Percentiles rank a stretch among this genome's conserved stretches.
Evolutionary conservation across 805 yeast species (phyloP).

Genomic region (Debaryomyces prosopidis): DNA sequence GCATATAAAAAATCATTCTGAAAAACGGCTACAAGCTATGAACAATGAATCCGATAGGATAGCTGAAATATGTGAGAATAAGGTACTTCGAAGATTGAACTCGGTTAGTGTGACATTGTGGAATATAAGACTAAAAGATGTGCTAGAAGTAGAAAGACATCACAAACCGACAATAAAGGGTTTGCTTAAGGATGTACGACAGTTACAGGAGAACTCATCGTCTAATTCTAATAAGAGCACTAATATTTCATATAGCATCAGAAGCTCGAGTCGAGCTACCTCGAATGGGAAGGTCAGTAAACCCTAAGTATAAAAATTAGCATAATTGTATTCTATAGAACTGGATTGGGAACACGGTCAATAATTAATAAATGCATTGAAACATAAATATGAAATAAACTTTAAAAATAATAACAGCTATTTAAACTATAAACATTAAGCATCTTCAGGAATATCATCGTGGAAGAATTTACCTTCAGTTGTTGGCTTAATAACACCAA

Average conservation of each 20-base stretch:
- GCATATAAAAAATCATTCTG: conserved; percentile 23
- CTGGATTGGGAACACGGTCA: neutral
- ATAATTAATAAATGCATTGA: conserved; percentile 2
- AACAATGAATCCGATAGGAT: conserved; percentile 21
- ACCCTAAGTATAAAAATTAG: neutral
- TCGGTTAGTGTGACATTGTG: conserved; percentile 50
- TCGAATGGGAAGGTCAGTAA: neutral
- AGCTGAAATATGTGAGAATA: conserved; percentile 30
- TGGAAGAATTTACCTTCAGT: conserved; percentile 91
- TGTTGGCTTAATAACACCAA: conserved; percentile 86
- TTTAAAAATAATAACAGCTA: conserved; percentile 2
- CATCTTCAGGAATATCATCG: conserved; percentile 86
- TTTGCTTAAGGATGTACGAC: conserved; percentile 25
- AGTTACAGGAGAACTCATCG: conserved; percentile 3
- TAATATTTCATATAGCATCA: neutral
- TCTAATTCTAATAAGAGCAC: neutral
- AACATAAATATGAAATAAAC: neutral
- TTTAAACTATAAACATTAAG: conserved; percentile 23
- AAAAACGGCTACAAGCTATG: conserved; percentile 21
- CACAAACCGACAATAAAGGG: conserved; percentile 29
- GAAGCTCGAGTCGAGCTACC: neutral
- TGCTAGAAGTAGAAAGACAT: conserved; percentile 46
- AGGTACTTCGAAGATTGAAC: conserved; percentile 43
- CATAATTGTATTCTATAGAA: neutral
- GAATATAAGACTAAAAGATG: conserved; percentile 46